Conservation (phyloP, 345 rosid genomes). For the Alliaria petiolata region DNA sequence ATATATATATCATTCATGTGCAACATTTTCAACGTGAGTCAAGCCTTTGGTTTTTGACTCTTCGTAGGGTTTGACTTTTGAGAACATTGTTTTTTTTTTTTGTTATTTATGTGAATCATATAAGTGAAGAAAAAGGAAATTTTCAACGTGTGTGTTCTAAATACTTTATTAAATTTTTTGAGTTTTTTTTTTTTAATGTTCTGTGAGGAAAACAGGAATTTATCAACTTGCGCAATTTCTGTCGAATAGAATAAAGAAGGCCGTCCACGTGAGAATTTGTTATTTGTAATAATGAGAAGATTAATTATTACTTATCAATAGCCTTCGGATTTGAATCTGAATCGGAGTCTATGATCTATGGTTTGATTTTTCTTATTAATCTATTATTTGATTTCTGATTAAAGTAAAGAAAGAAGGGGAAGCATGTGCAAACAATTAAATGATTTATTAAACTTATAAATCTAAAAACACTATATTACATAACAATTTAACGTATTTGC, state of each 20-base stretch:
- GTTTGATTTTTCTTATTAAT: not conserved
- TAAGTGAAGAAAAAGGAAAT: not conserved
- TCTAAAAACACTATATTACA: not conserved
- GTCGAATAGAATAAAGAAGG: not conserved
- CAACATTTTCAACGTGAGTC: slow-evolving; percentile 10
- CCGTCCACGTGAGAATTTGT: slow-evolving; percentile 20
- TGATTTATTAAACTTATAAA: no score
- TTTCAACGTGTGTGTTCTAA: slow-evolving; percentile 20
- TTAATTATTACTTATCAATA: not conserved
- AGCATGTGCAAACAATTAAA: not conserved
- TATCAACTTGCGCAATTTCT: not conserved
- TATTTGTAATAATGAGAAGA: not conserved
- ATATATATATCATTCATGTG: not conserved
- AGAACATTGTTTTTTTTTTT: not conserved
- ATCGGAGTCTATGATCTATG: not conserved
- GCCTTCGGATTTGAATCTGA: slow-evolving; percentile 24
- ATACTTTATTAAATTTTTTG: not conserved
- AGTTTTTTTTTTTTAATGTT: not conserved
- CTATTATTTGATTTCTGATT: not conserved
- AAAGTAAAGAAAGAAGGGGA: not conserved
- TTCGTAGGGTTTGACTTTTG: not conserved
- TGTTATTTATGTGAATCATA: not conserved
- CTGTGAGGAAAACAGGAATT: not conserved
- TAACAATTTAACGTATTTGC: no score
- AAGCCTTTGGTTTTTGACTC: slow-evolving; percentile 31